Evolutionary conservation across 2,329 filamentous ascomycete species (phyloP).

Genomic region (Stemphylium vesicarium): DNA sequence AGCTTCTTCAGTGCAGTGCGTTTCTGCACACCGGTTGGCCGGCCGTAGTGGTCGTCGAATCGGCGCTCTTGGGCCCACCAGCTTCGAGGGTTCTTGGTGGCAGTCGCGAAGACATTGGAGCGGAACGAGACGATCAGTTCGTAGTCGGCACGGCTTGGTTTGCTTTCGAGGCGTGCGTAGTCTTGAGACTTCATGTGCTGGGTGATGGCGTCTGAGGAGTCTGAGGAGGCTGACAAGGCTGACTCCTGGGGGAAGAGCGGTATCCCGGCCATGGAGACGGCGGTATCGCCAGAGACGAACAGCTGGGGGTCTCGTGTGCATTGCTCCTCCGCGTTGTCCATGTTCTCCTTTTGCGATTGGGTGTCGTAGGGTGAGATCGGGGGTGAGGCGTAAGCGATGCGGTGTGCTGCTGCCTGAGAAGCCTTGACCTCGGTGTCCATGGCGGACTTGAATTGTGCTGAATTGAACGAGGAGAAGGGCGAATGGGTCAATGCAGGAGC

Average conservation of each 20-base stretch:
- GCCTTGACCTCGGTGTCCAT: conserved; percentile 25
- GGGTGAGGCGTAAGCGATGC: conserved; percentile 47
- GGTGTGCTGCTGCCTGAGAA: conserved; percentile 32
- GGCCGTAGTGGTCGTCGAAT: conserved; percentile 57
- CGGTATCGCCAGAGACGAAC: conserved; percentile 38
- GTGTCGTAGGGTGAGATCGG: conserved; percentile 49
- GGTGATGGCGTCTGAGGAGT: conserved; percentile 37
- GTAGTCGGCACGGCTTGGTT: conserved; percentile 48
- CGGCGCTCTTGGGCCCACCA: conserved; percentile 55
- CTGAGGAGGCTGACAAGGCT: conserved; percentile 28
- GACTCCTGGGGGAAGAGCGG: conserved; percentile 46
- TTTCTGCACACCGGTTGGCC: conserved; percentile 52
- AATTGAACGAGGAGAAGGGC: conserved; percentile 38
- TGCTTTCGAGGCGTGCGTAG: conserved; percentile 38
- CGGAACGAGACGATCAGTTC: conserved; percentile 42
- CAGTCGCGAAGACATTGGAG: conserved; percentile 41
- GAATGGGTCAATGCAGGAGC: conserved; percentile 28
- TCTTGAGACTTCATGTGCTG: conserved; percentile 44
- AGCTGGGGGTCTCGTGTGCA: conserved; percentile 46
- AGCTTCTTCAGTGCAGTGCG: conserved; percentile 45
- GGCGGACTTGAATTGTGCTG: conserved; percentile 29
- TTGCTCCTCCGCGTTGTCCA: conserved; percentile 36
- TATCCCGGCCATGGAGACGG: conserved; percentile 39
- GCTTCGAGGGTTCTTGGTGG: conserved; percentile 51
- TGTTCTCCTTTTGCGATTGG: conserved; percentile 47